These are phyloP conservation scores for Bruguiera hainesii DNA, from an alignment of 441 rosid genomes.

Conservation along the genomic window DNA sequence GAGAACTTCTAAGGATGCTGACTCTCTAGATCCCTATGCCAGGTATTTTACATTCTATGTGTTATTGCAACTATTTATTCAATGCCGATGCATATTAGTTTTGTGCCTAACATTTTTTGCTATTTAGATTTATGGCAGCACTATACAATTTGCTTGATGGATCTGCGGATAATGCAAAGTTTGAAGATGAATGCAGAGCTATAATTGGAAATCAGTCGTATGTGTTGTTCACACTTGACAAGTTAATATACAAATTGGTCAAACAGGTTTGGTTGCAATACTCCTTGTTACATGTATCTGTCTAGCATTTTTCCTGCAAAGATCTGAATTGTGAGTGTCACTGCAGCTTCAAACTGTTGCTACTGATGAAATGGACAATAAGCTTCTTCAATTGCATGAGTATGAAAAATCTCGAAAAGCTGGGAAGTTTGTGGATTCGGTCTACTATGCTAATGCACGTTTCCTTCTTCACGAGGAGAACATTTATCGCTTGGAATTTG, in stretches of 20 bases:
- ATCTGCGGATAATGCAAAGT: slow-evolving; percentile 81
- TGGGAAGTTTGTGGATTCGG: slow-evolving; percentile 58
- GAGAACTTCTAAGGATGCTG: slow-evolving; percentile 54
- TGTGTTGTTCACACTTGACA: slow-evolving; percentile 89
- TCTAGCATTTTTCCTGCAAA: slow-evolving; percentile 5
- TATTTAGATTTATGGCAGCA: slow-evolving; percentile 75
- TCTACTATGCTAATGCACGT: slow-evolving; percentile 81
- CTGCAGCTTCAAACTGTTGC: slow-evolving; percentile 93
- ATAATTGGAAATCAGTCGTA: slow-evolving; percentile 95
- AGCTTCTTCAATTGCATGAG: slow-evolving; percentile 79
- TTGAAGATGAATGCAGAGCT: slow-evolving; percentile 98
- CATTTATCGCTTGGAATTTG: slow-evolving; percentile 85
- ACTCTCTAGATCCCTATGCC: slow-evolving; percentile 63
- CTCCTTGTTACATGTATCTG: slow-evolving; percentile 15
- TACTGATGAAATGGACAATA: slow-evolving; percentile 79
- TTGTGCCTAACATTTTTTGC: not conserved
- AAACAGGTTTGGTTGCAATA: slow-evolving; percentile 62
- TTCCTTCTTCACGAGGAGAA: slow-evolving; percentile 88
- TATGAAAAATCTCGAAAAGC: slow-evolving; percentile 76
- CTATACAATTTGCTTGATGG: slow-evolving; percentile 92
- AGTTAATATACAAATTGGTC: slow-evolving; percentile 82
- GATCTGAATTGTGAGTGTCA: slow-evolving; percentile 23
- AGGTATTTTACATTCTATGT: slow-evolving; percentile 43
- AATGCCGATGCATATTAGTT: slow-evolving; percentile 8
- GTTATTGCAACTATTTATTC: slow-evolving; percentile 8